Conservation (phyloP, 139 green algal genomes). For the Yamagishiella unicocca region DNA sequence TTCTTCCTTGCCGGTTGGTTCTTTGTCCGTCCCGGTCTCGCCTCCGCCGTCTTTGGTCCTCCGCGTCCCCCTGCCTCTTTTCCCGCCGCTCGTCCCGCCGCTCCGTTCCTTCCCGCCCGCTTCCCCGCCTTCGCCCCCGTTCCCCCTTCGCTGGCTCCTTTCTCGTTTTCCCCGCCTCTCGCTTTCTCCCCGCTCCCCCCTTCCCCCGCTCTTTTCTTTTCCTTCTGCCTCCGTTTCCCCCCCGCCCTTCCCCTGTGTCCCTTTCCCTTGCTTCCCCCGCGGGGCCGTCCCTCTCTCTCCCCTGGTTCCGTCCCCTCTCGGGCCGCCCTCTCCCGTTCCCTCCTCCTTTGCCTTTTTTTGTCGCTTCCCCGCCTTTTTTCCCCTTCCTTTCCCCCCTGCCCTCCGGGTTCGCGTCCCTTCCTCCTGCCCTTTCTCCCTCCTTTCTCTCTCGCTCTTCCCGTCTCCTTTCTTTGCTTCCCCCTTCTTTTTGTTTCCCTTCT, state of each 20-base stretch:
- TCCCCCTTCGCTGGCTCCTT: not conserved
- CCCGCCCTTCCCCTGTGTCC: no score
- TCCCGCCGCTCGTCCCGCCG: not conserved
- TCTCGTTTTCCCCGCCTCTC: not conserved
- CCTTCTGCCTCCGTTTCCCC: no score
- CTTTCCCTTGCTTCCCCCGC: no score
- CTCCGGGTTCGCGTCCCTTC: no score
- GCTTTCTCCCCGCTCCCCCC: no score
- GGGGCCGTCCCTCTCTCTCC: no score
- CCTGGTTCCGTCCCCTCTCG: not conserved
- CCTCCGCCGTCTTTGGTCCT: not conserved
- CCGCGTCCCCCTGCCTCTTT: not conserved
- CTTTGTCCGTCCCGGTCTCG: not conserved
- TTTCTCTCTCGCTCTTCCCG: not conserved
- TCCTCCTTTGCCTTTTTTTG: not conserved
- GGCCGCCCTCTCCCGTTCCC: not conserved
- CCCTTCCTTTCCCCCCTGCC: not conserved
- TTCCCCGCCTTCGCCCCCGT: not conserved
- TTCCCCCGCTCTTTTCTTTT: not conserved
- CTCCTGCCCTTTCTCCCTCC: not conserved
- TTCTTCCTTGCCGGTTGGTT: not conserved
- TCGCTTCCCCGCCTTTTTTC: not conserved
- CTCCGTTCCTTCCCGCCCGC: not conserved
- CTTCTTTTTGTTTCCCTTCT: no score
- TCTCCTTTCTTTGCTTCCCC: not conserved